Conservation (phyloP, 2,329 filamentous ascomycete species). For the Talaromyces funiculosus region DNA sequence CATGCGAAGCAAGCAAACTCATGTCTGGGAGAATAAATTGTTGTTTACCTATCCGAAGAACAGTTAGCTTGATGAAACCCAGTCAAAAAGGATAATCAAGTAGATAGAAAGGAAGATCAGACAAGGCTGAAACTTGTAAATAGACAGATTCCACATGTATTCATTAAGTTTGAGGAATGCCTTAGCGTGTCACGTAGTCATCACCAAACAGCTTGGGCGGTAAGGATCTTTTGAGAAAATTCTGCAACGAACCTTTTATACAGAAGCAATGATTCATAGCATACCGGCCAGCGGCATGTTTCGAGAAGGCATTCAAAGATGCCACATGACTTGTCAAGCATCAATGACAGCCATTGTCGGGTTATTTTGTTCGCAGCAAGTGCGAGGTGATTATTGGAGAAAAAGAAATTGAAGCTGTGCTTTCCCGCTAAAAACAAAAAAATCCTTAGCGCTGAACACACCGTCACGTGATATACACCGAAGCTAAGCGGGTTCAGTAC, state of each 20-base stretch:
- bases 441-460: not conserved
- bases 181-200: slow-evolving; percentile 59
- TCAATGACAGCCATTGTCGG: not conserved
- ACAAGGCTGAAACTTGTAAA: slow-evolving; percentile 65
- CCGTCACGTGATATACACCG: not conserved
- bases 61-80: slow-evolving; percentile 13
- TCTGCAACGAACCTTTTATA: slow-evolving; percentile 2
- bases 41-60: slow-evolving; percentile 9
- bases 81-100: not conserved
- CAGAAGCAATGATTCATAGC: not conserved
- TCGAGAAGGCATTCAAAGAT: not conserved
- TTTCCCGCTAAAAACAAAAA: slow-evolving; percentile 12
- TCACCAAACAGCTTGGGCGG: slow-evolving; percentile 43
- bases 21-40: slow-evolving; percentile 10
- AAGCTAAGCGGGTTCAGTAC: not conserved
- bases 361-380: not conserved
- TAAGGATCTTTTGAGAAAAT: not conserved
- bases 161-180: slow-evolving; percentile 64
- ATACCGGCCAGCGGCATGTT: not conserved
- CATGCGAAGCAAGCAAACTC: slow-evolving; percentile 35
- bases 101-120: slow-evolving; percentile 43
- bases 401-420: slow-evolving; percentile 5
- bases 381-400: not conserved
- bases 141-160: slow-evolving; percentile 58
- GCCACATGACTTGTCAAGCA: not conserved